These are phyloP conservation scores for Ophiostoma sp. DNA, from an alignment of 2,329 filamentous ascomycete genomes.

Conservation along the genomic window DNA sequence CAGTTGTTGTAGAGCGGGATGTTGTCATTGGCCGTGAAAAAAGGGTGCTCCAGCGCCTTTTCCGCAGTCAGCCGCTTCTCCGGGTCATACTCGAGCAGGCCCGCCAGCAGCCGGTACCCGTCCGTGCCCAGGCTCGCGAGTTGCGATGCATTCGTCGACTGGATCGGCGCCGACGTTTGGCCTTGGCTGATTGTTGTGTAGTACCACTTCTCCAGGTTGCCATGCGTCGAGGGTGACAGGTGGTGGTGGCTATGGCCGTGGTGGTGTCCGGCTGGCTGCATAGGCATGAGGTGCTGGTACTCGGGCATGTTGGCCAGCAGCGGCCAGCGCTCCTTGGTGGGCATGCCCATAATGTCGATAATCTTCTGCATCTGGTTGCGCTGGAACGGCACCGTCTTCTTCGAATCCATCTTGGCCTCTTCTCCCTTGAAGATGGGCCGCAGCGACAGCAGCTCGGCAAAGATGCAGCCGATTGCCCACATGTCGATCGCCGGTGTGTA, in stretches of 20 bases:
- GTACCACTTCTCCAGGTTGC: slow-evolving; percentile 73
- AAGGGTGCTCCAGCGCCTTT: slow-evolving; percentile 81
- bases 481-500: slow-evolving; percentile 96
- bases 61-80: slow-evolving; percentile 80
- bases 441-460: slow-evolving; percentile 84
- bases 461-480: slow-evolving; percentile 97
- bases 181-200: slow-evolving; percentile 63
- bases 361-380: slow-evolving; percentile 99
- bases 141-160: slow-evolving; percentile 40
- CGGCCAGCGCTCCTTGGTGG: slow-evolving; percentile 84
- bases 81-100: slow-evolving; percentile 88
- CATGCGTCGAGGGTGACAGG: slow-evolving; percentile 24
- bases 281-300: slow-evolving; percentile 61
- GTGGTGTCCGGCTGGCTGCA: slow-evolving; percentile 39
- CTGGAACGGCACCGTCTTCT: slow-evolving; percentile 96
- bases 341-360: slow-evolving; percentile 89
- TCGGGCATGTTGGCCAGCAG: slow-evolving; percentile 81
- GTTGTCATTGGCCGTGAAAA: slow-evolving; percentile 62
- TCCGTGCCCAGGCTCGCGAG: slow-evolving; percentile 64
- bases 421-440: slow-evolving; percentile 97
- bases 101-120: slow-evolving; percentile 74
- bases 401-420: slow-evolving; percentile 97
- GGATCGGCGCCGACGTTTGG: slow-evolving; percentile 33
- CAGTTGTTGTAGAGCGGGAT: slow-evolving; percentile 73
- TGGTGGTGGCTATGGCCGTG: slow-evolving; percentile 31